phyloP scores from a whole-genome alignment of 139 green algal genomes.

The Tetradesmus obliquus region DNA sequence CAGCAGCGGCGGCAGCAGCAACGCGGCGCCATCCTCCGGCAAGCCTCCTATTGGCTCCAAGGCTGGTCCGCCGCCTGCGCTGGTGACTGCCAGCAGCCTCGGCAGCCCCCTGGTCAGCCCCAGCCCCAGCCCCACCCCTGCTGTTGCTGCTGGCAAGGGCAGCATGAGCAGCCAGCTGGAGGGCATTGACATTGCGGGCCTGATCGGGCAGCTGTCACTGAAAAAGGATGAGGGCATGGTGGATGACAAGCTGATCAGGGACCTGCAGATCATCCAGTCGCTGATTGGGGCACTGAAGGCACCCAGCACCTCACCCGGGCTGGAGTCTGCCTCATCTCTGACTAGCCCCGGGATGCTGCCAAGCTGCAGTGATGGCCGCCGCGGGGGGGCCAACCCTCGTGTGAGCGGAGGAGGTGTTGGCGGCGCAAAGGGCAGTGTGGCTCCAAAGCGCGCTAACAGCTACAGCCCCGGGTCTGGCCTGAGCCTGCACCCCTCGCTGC shows the following conservation, averaged over 20 bases:
- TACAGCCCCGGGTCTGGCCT: conserved; percentile 28
- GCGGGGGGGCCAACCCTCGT: neutral
- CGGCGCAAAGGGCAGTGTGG: neutral
- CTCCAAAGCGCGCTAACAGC: conserved; percentile 16
- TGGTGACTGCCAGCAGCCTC: neutral
- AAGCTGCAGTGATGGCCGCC: neutral
- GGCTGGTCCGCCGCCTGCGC: neutral
- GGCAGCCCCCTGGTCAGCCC: conserved; percentile 6
- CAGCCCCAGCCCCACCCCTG: neutral
- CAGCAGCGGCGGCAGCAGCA: conserved; percentile 7
- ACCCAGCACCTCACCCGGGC: neutral
- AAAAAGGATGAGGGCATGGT: conserved; percentile 59
- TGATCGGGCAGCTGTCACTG: conserved; percentile 54
- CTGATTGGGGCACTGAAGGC: conserved; percentile 54
- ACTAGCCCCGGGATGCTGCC: neutral
- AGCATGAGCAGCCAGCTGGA: conserved; percentile 21
- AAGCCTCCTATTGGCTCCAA: conserved; percentile 11
- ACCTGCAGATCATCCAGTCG: conserved; percentile 63
- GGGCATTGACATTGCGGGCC: conserved; percentile 49
- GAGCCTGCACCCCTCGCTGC: neutral
- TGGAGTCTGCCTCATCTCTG: neutral
- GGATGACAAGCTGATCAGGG: conserved; percentile 62
- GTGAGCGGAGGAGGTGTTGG: neutral
- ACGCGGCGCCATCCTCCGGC: neutral
- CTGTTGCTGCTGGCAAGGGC: neutral